These are phyloP conservation scores for Talaromyces verruculosus DNA, from an alignment of 2,329 filamentous ascomycete species.

Conservation along the genomic window DNA sequence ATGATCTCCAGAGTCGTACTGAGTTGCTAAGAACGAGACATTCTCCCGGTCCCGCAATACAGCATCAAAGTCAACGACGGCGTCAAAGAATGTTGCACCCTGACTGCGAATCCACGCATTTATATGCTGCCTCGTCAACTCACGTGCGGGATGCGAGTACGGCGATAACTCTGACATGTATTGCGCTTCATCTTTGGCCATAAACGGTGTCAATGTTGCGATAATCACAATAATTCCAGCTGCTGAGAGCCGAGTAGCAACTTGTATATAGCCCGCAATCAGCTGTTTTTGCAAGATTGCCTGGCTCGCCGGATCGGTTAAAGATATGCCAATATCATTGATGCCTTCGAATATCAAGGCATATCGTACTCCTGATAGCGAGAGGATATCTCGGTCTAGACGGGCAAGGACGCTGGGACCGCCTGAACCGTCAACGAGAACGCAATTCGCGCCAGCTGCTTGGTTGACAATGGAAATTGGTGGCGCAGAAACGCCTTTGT, in stretches of 20 bases:
- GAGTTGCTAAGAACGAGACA: constrained; percentile 49
- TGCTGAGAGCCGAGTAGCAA: constrained; percentile 55
- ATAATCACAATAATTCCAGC: constrained; percentile 59
- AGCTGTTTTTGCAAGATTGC: constrained; percentile 51
- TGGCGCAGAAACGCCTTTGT: constrained; percentile 46
- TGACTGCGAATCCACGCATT: constrained; percentile 61
- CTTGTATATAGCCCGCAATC: constrained; percentile 59
- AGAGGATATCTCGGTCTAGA: constrained; percentile 64
- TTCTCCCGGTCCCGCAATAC: constrained; percentile 55
- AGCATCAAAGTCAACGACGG: constrained; percentile 62
- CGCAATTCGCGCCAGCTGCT: constrained; percentile 67
- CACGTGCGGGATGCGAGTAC: constrained; percentile 57
- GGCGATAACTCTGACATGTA: constrained; percentile 43
- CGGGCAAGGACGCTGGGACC: constrained; percentile 58
- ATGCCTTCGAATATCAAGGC: constrained; percentile 68
- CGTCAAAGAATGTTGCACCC: constrained; percentile 57
- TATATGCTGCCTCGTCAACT: constrained; percentile 57
- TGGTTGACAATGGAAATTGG: constrained; percentile 62
- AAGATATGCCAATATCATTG: constrained; percentile 63
- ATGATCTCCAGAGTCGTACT: constrained; percentile 64
- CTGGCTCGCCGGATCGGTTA: constrained; percentile 48
- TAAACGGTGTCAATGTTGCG: constrained; percentile 67
- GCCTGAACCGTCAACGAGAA: constrained; percentile 62
- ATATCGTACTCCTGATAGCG: constrained; percentile 58
- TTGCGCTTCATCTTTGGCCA: constrained; percentile 30